Evolutionary conservation across 2,329 filamentous ascomycete genomes (phyloP), one percentile per base, ranked within the genome.

Genomic region (Curvularia sp.): DNA sequence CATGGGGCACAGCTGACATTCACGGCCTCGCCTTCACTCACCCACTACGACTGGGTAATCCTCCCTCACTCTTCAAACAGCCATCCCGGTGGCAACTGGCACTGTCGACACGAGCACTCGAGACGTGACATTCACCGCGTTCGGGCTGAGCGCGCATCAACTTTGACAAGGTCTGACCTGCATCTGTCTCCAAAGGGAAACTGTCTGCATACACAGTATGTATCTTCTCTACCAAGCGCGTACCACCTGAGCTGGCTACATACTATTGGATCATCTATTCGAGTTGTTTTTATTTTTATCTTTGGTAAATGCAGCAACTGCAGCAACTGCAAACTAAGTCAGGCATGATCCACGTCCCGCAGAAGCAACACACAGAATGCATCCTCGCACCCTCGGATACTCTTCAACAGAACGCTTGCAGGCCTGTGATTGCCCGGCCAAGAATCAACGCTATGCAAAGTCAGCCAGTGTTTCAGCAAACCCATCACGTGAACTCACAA

Each of bases 341-440:
- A 27, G 25, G 25, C 3, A 4, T 3, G 25, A 27, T 27, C 7
- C 25, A 27, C 18, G n/a, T 27, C 21, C 28, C 25, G 43, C 12
- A 27, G 27, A 28, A 39, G 15, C 45, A 32, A 47, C 39, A 21
- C 6, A 28, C 41, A 15, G 10, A 21, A 10, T n/a, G 21, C 32
- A 28, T 13, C 48, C 23, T 50, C 18, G 18, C 13, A 13, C 39
- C 34, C 30, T 36, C 10, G n/a, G 8, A 23, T 13, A 25, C 27
- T 25, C 42, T 42, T 78, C 80, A 91, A 53, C 86, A 88, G 81
- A 95, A 95, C 7, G 91, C 91, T 78, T 95, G 92, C 23, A 94
- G 80, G 21, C 91, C 90, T 34, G 82, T 84, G 54, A 84, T 83
- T 49, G 82, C 82, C 57, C 82, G 76, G 45, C 82, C 79, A 46